Base-by-base conservation (phyloP, 148 eudicot genomes). In the Arbutus unedo region DNA sequence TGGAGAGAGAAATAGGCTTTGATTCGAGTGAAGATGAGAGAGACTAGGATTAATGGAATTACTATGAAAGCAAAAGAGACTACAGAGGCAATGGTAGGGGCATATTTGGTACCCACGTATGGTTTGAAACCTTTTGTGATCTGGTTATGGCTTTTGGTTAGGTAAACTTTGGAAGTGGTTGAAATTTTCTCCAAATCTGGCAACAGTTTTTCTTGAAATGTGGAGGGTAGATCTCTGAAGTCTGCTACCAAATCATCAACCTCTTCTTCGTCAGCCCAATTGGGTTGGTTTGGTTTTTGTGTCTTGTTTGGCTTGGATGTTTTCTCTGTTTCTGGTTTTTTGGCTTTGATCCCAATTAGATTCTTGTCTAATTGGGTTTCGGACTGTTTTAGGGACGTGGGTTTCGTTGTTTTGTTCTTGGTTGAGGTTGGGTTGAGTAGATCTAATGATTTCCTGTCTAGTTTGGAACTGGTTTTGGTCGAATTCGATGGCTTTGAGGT, bases 181-280 rank as follows among this genome's bases (percentile, higher is more conserved):
- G 97, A 94, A 56, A 96, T 87, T 86, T 73, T 85, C 51, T 91
- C 92, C 51, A 96, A 82, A 83, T 96, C 99, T 82, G 99, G 99
- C 83, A 96, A 55, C n/a, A 96, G 81, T 60, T 92, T 64, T 85
- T 93, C 84, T 75, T 96, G 99, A 55, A 96, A 94, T 82, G 89
- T 96, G 0, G 89, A 76, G 3, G 99, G 95, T 1, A 96, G 89
- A 79, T 91, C 94, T 83, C 88, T 84, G 83, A 96, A 89, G 21
- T 88, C 99, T 0, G 97, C 64, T 0, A 96, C 90, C 6, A 93
- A 74, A 67, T 94, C 98, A 15, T 91, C 89, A 19, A 79, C 87
- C 11, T 85, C 87, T 13, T 85, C 84, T 31, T 86, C 72, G 48
- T 88, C 88, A 4, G 76, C 47, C 93, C 89, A 88, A 51, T 18